phyloP scores from a whole-genome alignment of 2,329 filamentous ascomycete species.

The Camillea tinctor region DNA sequence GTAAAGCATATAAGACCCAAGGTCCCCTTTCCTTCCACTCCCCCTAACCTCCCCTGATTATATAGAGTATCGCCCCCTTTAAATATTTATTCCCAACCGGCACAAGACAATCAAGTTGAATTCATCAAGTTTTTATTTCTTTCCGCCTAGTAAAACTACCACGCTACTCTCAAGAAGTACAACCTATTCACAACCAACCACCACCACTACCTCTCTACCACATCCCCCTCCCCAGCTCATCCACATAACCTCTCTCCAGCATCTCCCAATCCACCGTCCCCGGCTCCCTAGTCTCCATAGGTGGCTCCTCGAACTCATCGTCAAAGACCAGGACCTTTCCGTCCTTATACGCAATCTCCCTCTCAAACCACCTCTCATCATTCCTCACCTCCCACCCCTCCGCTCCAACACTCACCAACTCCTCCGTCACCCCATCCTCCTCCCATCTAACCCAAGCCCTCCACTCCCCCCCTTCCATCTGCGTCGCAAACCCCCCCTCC shows the following conservation, averaged over 20 bases:
- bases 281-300: conserved; percentile 12
- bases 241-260: conserved; percentile 1
- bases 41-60: no score
- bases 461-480: conserved; percentile 7
- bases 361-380: conserved; percentile 11
- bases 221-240: background rate
- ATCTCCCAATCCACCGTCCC: conserved; percentile 13
- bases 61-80: no score
- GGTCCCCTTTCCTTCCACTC: no score
- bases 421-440: conserved; percentile 4
- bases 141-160: no score
- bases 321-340: conserved; percentile 10
- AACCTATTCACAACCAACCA: background rate
- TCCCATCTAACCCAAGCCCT: conserved; percentile 10
- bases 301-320: conserved; percentile 10
- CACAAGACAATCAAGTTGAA: no score
- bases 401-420: background rate
- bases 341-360: conserved; percentile 4
- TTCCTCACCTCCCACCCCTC: conserved; percentile 1
- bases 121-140: no score
- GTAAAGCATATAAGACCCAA: no score
- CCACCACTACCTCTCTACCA: no score
- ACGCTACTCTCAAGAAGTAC: no score
- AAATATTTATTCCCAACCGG: no score
- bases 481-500: background rate